A percentile compares a stretch with the other conserved stretches of the same genome.
Evolutionary conservation across 371 early-diverging fungal genomes (phyloP).

Genomic region (Apophysomyces variabilis): DNA sequence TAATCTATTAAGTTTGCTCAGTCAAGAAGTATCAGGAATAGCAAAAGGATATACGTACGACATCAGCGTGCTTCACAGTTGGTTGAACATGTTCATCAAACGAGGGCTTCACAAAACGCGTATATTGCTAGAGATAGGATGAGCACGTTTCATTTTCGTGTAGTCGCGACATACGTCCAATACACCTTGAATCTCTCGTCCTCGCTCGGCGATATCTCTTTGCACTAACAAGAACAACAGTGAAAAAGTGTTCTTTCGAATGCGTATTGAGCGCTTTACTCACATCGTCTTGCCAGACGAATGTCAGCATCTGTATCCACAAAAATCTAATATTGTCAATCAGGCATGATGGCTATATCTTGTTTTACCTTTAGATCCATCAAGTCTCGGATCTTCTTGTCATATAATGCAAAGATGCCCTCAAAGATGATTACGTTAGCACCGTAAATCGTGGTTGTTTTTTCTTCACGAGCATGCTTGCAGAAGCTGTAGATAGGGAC

Average conservation of each 20-base stretch:
- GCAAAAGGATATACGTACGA: slow-evolving; percentile 45
- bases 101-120: slow-evolving; percentile 90
- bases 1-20: slow-evolving; percentile 54
- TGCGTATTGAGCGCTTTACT: slow-evolving; percentile 14
- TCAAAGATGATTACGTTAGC: slow-evolving; percentile 94
- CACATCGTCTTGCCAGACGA: slow-evolving; percentile 84
- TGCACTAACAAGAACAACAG: slow-evolving; percentile 55
- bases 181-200: slow-evolving; percentile 82
- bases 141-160: background rate
- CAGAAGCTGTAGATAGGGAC: slow-evolving; percentile 83
- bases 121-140: slow-evolving; percentile 68
- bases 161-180: slow-evolving; percentile 55
- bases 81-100: slow-evolving; percentile 89
- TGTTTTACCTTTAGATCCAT: slow-evolving; percentile 85
- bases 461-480: slow-evolving; percentile 75
- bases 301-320: slow-evolving; percentile 95
- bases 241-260: background rate
- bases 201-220: slow-evolving; percentile 89
- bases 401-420: slow-evolving; percentile 91
- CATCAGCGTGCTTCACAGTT: slow-evolving; percentile 89
- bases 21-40: background rate
- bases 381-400: slow-evolving; percentile 74
- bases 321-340: slow-evolving; percentile 64
- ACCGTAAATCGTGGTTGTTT: slow-evolving; percentile 79
- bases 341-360: background rate